Percentiles rank a stretch among this genome's conserved stretches.
Evolutionary conservation across 129 eudicot genomes (phyloP).

Genomic region (Flaveria brownii): DNA sequence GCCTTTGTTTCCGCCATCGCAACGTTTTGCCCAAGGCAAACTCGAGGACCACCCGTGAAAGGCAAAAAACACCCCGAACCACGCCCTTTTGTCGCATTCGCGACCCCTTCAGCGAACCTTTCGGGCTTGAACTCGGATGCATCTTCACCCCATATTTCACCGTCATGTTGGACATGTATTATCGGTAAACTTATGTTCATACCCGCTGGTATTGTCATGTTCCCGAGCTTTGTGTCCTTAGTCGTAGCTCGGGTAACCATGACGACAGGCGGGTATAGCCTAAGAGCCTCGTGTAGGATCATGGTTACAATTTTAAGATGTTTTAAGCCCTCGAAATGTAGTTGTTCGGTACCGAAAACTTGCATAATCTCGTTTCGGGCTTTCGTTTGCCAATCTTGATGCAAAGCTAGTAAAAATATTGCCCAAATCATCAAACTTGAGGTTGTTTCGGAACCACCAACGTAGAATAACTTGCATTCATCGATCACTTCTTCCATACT

Average conservation of each 20-base stretch:
- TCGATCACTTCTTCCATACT: constrained; percentile 26
- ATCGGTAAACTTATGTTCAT: not conserved
- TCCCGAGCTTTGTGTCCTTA: constrained; percentile 8
- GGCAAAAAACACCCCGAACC: constrained; percentile 41
- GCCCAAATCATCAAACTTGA: constrained; percentile 26
- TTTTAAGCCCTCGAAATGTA: constrained; percentile 21
- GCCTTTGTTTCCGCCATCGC: constrained; percentile 56
- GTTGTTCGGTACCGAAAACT: constrained; percentile 12
- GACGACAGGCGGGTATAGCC: constrained; percentile 26
- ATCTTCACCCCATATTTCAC: not conserved
- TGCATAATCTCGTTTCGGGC: constrained; percentile 11
- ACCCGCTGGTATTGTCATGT: constrained; percentile 1
- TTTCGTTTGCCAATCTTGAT: constrained; percentile 28
- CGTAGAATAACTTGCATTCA: constrained; percentile 27
- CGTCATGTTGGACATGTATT: not conserved
- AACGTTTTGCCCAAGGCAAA: constrained; percentile 61
- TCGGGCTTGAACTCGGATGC: constrained; percentile 34
- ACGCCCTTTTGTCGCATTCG: constrained; percentile 42
- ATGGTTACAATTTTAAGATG: constrained; percentile 24
- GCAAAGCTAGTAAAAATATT: constrained; percentile 3
- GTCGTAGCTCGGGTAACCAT: not conserved
- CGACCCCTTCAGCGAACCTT: constrained; percentile 54
- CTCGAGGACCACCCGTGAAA: constrained; percentile 61
- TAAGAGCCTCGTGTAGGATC: constrained; percentile 26
- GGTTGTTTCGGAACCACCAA: constrained; percentile 30